These are phyloP conservation scores for Laguncularia racemosa DNA, from an alignment of 345 rosid species.

Conservation along the genomic window DNA sequence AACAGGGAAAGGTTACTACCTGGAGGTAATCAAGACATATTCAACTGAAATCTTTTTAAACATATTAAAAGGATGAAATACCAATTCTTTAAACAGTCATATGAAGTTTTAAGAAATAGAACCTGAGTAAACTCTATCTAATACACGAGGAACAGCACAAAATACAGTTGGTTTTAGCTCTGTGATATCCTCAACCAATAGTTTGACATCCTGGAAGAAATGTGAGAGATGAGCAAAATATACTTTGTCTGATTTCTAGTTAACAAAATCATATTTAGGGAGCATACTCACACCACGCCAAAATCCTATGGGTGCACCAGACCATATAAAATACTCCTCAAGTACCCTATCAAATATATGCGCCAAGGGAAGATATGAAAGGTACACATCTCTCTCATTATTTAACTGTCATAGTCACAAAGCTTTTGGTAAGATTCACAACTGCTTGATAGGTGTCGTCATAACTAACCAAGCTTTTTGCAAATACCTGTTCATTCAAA, in stretches of 20 bases:
- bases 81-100: background rate
- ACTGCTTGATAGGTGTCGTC: too few relatives aligned
- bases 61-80: background rate
- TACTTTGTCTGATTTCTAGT: too few relatives aligned
- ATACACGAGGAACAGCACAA: constrained; percentile 98
- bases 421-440: background rate
- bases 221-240: constrained; percentile 7
- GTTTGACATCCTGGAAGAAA: constrained; percentile 69
- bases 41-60: background rate
- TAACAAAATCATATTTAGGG: constrained; percentile 2
- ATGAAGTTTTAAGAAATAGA: constrained; percentile 6
- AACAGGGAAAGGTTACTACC: background rate
- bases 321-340: constrained; percentile 70
- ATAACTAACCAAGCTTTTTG: too few relatives aligned
- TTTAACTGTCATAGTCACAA: constrained; percentile 44
- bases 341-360: constrained; percentile 91
- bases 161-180: constrained; percentile 88
- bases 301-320: constrained; percentile 83
- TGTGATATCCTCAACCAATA: constrained; percentile 74
- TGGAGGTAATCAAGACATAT: background rate
- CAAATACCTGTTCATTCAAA: constrained; percentile 58
- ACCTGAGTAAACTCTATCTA: constrained; percentile 83
- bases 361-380: constrained; percentile 96
- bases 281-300: constrained; percentile 81
- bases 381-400: constrained; percentile 49